Evolutionary conservation across 148 eudicot species (phyloP).

Genomic region (Fagopyrum tataricum): DNA sequence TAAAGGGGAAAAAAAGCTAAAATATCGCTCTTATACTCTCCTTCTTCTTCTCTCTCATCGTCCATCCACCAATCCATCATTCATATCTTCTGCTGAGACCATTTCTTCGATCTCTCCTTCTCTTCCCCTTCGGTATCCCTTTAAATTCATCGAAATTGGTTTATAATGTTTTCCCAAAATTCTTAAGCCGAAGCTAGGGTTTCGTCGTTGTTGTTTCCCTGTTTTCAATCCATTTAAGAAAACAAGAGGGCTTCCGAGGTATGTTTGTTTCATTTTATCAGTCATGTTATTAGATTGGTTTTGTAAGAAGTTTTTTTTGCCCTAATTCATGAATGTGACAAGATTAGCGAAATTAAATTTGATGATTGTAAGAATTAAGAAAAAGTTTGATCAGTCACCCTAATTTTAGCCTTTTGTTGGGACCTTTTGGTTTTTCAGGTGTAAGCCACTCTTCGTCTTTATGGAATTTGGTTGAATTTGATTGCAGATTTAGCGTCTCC

Average conservation of each 20-base stretch:
- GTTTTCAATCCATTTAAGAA: background rate
- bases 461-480: constrained; percentile 1
- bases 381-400: background rate
- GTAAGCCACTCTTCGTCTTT: background rate
- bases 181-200: constrained; percentile 9
- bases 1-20: background rate
- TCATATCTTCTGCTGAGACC: constrained; percentile 1
- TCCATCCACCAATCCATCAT: background rate
- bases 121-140: background rate
- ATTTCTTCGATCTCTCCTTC: constrained; percentile 9
- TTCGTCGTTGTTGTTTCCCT: background rate
- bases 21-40: background rate
- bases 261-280: constrained; percentile 7
- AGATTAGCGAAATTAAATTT: background rate
- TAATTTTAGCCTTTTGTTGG: background rate
- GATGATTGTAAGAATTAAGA: background rate
- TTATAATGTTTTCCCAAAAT: background rate
- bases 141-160: background rate
- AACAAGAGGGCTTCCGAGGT: constrained; percentile 18
- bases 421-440: background rate
- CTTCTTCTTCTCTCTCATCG: background rate
- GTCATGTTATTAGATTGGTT: background rate
- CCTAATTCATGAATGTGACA: constrained; percentile 14
- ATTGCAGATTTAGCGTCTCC: background rate
- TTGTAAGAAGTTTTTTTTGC: background rate